Evolutionary conservation across 1,139 yeast genomes (phyloP).

Genomic region (Pichia sp.): DNA sequence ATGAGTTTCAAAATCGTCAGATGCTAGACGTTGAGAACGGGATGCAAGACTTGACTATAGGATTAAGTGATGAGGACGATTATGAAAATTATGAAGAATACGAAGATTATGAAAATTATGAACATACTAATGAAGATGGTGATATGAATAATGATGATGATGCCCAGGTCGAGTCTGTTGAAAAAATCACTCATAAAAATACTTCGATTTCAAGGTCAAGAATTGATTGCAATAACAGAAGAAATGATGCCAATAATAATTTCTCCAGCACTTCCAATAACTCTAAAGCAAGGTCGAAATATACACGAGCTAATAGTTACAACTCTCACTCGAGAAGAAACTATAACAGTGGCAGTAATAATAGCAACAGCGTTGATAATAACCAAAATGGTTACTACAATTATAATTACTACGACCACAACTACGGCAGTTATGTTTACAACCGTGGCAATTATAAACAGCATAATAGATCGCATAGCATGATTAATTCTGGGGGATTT

Average conservation of each 20-base stretch:
- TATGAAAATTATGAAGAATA: slow-evolving; percentile 3
- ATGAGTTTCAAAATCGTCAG: background rate
- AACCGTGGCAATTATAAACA: background rate
- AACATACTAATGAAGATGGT: background rate
- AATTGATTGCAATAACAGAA: background rate
- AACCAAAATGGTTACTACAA: background rate
- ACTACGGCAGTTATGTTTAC: background rate
- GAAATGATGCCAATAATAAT: background rate
- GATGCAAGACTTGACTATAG: slow-evolving; percentile 4
- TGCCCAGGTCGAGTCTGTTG: background rate
- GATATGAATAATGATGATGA: background rate
- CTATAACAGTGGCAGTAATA: background rate
- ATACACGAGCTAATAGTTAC: background rate
- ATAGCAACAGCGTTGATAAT: background rate
- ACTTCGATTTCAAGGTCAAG: background rate
- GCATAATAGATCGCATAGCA: slow-evolving; percentile 8
- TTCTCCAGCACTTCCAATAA: background rate
- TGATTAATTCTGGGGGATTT: background rate
- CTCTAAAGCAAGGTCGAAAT: background rate
- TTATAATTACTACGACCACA: background rate
- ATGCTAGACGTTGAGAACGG: background rate
- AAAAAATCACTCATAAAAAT: background rate
- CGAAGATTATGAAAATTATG: background rate
- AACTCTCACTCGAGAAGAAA: background rate
- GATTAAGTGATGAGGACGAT: slow-evolving; percentile 11